Evolutionary conservation across 805 yeast species (phyloP), one percentile per base, ranked within the genome.

Genomic region (Starmera quercuum): DNA sequence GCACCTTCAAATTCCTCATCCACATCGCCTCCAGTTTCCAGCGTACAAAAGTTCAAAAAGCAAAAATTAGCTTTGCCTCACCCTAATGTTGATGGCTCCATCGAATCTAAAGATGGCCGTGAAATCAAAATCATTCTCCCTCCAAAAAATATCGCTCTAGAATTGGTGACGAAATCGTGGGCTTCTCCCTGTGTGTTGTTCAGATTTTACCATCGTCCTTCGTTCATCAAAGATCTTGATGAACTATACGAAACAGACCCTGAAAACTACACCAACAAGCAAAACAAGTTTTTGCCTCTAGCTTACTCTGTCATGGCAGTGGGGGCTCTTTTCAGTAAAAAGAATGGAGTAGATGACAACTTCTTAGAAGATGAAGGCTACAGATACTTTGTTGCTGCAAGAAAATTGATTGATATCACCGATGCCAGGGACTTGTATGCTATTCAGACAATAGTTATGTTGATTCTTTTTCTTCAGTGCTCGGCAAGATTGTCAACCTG

Each of bases 401-500:
- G 95, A 44, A 79, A 80, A 48, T 66, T 86, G 44, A 78, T 86
- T 30, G 95, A 87, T 54, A 83, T 86, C 35, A 83, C 94, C 4
- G 87, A 86, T 54, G 84, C 88, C 2, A 72, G 87, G 12, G 95
- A 85, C 53, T 67, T 84, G 14, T 78, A 77, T 45, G 79, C 92
- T 9, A 84, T 86, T 40, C 95, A 87, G 58, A 79, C 95, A 0
- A 77, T 85, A 26, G 81, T 86, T 22, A 82, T 87, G 90, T 65
- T 87, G 66, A 80, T 85, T 27, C 67, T 87, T 42, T 87, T 86
- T 54, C 62, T 88, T 34, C 96, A 87, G 56, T 86, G 94, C 52
- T 82, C 95, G 2, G 95, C 96, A 0, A 66, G 95, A 37, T 62
- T 87, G 34, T 82, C 95, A 0, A 85, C 95, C 0, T 87, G 96